Conservation (phyloP, 768 basidiomycete genomes). For the Tulasnella calospora region DNA sequence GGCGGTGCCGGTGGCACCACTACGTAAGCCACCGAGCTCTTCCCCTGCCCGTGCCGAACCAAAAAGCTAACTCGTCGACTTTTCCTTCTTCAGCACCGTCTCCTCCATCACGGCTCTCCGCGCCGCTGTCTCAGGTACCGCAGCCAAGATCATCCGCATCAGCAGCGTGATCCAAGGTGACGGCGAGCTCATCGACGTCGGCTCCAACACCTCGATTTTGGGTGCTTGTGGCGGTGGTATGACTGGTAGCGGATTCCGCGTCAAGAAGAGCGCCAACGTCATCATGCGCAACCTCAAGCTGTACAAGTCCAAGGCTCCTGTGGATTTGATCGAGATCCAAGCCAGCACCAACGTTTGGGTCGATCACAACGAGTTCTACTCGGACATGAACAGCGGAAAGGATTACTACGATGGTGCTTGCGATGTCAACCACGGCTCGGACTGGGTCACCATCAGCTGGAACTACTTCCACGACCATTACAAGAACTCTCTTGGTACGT, state of each 20-base stretch:
- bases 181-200: background rate
- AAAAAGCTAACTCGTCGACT: background rate
- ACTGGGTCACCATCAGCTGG: slow-evolving; percentile 32
- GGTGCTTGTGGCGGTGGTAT: slow-evolving; percentile 5
- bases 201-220: slow-evolving; percentile 6
- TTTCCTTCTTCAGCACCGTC: slow-evolving; percentile 12
- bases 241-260: slow-evolving; percentile 13
- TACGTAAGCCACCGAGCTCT: slow-evolving; percentile 23
- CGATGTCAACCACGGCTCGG: slow-evolving; percentile 45
- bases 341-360: too few relatives aligned
- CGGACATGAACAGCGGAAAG: slow-evolving; percentile 34
- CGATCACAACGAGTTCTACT: slow-evolving; percentile 14
- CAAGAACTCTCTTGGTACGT: slow-evolving; percentile 40
- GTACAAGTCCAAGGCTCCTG: slow-evolving; percentile 10
- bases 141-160: slow-evolving; percentile 27
- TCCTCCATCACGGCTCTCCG: slow-evolving; percentile 26
- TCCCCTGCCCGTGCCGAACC: background rate
- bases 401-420: slow-evolving; percentile 46
- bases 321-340: too few relatives aligned
- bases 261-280: too few relatives aligned
- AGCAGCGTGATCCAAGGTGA: slow-evolving; percentile 24
- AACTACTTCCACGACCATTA: slow-evolving; percentile 37
- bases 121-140: slow-evolving; percentile 25
- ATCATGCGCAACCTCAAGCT: slow-evolving; percentile 14
- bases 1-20: slow-evolving; percentile 29